Evolutionary conservation across 2,329 filamentous ascomycete genomes (phyloP).

Genomic region (Cercospora zeina): DNA sequence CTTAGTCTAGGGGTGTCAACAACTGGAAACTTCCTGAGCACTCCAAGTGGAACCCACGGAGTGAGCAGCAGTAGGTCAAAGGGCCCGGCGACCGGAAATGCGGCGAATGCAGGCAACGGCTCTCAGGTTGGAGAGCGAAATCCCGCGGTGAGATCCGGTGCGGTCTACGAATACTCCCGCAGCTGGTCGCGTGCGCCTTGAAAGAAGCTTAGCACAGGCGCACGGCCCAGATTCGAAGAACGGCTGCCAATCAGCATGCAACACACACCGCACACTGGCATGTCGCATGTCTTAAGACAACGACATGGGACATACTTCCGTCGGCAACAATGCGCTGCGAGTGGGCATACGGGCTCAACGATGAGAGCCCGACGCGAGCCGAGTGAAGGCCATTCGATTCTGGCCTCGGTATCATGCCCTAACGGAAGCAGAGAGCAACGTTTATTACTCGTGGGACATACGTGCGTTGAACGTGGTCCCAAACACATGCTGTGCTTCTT

Average conservation of each 20-base stretch:
- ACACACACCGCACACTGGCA: background rate
- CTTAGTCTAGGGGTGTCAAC: constrained; percentile 64
- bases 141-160: background rate
- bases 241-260: constrained; percentile 5
- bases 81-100: background rate
- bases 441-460: constrained; percentile 10
- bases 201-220: constrained; percentile 5
- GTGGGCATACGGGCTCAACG: background rate
- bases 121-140: background rate
- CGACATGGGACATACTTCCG: background rate
- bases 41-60: constrained; percentile 19
- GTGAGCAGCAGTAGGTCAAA: background rate
- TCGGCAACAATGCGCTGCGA: background rate
- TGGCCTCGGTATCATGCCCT: background rate
- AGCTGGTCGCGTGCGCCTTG: constrained; percentile 5
- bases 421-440: background rate
- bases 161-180: background rate
- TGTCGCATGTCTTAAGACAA: background rate
- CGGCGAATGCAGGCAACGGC: background rate
- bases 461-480: constrained; percentile 1
- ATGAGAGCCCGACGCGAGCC: background rate
- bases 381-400: background rate
- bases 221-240: background rate
- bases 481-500: constrained; percentile 1
- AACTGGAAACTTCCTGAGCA: constrained; percentile 73